phyloP scores from a whole-genome alignment of 441 rosid species.

The Brassica hybrid region DNA sequence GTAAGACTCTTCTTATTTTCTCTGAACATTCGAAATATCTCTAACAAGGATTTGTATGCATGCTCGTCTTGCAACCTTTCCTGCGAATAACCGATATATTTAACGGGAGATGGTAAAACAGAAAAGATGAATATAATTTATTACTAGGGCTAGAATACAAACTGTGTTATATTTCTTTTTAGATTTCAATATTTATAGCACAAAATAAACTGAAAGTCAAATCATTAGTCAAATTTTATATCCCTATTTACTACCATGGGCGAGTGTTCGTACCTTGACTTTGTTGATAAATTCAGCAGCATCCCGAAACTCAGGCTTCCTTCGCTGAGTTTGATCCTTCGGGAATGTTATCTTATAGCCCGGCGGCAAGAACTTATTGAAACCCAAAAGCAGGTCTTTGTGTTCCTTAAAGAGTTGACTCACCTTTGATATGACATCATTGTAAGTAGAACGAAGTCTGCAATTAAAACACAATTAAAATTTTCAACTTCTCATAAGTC shows the following conservation, averaged over 20 bases:
- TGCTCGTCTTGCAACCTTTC: neutral
- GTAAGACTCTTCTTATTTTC: neutral
- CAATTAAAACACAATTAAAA: neutral
- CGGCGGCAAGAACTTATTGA: neutral
- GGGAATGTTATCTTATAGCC: neutral
- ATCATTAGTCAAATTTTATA: neutral
- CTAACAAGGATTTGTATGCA: neutral
- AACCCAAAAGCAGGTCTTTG: neutral
- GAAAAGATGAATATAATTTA: neutral
- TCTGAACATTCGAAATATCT: neutral
- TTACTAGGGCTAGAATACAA: neutral
- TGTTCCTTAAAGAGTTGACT: neutral
- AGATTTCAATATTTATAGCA: neutral
- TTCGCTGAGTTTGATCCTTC: neutral
- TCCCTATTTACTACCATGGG: neutral
- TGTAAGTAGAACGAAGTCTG: neutral
- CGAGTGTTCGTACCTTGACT: neutral
- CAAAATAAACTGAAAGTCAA: neutral
- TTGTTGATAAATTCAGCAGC: neutral
- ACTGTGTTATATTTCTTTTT: neutral
- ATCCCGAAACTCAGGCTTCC: neutral
- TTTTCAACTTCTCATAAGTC: neutral
- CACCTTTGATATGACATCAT: neutral
- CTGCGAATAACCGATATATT: neutral
- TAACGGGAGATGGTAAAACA: neutral